phyloP scores from a whole-genome alignment of 768 basidiomycete genomes.

The Leccinum ochraceum region DNA sequence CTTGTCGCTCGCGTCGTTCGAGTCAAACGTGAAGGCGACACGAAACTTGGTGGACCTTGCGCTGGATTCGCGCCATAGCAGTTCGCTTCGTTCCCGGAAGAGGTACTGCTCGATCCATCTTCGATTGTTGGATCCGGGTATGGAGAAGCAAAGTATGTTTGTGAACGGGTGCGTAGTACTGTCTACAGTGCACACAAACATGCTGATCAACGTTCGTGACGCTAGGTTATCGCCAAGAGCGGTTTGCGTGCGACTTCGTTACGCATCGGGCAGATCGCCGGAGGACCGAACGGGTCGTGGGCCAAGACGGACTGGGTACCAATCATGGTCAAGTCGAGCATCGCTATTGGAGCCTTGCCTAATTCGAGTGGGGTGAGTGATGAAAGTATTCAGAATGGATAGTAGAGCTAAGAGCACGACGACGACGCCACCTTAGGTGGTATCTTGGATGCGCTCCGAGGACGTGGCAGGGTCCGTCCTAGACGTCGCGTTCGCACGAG shows the following conservation, averaged over 20 bases:
- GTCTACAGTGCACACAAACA: not conserved
- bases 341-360: conserved; percentile 29
- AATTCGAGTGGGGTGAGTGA: conserved; percentile 37
- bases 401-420: not conserved
- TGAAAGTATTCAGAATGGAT: not conserved
- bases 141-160: conserved; percentile 39
- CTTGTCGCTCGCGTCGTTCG: conserved; percentile 37
- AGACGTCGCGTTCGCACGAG: conserved; percentile 33
- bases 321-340: conserved; percentile 35
- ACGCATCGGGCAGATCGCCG: conserved; percentile 37
- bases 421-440: conserved; percentile 10
- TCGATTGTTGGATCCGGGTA: conserved; percentile 37
- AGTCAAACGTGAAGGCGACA: conserved; percentile 36
- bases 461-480: conserved; percentile 34
- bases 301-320: conserved; percentile 38
- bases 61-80: conserved; percentile 27
- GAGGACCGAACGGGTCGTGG: conserved; percentile 37
- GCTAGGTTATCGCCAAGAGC: conserved; percentile 28
- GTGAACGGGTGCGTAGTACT: conserved; percentile 34
- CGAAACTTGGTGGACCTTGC: conserved; percentile 36
- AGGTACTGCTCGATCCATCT: conserved; percentile 29
- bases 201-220: not conserved
- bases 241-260: conserved; percentile 27
- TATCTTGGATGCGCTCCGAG: conserved; percentile 41
- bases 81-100: conserved; percentile 30